Conservation (phyloP, 768 basidiomycete species). For the Pleurotus tuoliensis region DNA sequence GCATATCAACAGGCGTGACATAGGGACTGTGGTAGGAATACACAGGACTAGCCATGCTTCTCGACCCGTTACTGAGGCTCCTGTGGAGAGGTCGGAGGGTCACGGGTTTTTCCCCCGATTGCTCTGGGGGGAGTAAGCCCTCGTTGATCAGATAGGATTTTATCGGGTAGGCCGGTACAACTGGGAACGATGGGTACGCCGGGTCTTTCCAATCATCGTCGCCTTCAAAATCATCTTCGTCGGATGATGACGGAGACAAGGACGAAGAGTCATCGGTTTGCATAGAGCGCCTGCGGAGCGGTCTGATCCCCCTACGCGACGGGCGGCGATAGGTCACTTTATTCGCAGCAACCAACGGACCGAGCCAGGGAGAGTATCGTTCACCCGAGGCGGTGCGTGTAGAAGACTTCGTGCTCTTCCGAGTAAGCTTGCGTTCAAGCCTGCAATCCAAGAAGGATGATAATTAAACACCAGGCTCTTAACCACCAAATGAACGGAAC, state of each 20-base stretch:
- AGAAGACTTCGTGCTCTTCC: slow-evolving; percentile 3
- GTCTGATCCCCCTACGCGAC: neutral
- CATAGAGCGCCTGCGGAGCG: neutral
- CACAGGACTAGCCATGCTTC: neutral
- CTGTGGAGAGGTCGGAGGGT: neutral
- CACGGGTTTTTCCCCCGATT: neutral
- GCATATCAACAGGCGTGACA: neutral
- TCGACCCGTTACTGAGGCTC: neutral
- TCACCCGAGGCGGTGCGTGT: neutral
- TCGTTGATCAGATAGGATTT: slow-evolving; percentile 6
- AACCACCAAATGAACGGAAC: neutral
- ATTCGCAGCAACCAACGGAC: slow-evolving; percentile 2
- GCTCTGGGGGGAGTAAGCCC: slow-evolving; percentile 2
- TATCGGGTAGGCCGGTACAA: slow-evolving; percentile 2
- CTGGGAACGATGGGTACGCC: neutral
- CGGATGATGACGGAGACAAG: neutral
- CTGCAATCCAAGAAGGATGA: neutral
- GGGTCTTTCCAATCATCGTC: slow-evolving; percentile 3
- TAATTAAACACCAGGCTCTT: neutral
- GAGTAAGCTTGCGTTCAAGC: slow-evolving; percentile 1
- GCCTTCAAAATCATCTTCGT: slow-evolving; percentile 1
- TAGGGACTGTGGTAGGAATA: slow-evolving; percentile 7
- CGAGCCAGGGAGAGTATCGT: slow-evolving; percentile 7
- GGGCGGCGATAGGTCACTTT: neutral
- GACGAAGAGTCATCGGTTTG: slow-evolving; percentile 2